Base-by-base conservation (phyloP, 2,329 filamentous ascomycete genomes). In the Colletotrichum tanaceti region DNA sequence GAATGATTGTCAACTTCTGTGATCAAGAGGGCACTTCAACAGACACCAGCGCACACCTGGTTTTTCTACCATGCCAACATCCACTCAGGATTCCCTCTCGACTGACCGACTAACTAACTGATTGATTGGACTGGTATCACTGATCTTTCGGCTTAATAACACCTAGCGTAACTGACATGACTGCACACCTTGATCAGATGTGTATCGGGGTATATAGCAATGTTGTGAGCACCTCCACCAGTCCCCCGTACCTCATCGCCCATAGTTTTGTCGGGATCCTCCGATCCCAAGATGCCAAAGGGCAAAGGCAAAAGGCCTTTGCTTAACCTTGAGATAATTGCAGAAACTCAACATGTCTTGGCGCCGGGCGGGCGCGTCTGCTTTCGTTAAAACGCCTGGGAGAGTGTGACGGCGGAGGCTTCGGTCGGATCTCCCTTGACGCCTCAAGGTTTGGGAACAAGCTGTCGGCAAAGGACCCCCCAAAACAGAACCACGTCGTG, bases 291-390 rank as follows among this genome's bases (percentile, higher is more conserved):
- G 18, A 11, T 60, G 57, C 16, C 9, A 43, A n/a, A 39, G 22
- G 39, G 39, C 35, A 61, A 35, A 35, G 32, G 32, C 24, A n/a
- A n/a, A n/a, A n/a, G n/a, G n/a, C 32, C 32, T 9, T 35, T n/a
- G 20, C 54, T 43, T 44, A 46, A 39, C 53, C 46, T 38, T 41
- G 60, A 50, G 46, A 58, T 39, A 46, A 20, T 46, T 5, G 6
- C 50, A 14, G 20, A 64, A 68, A 28, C 39, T 35, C 38, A 58
- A 47, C 24, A 22, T 41, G 41, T 58, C 32, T 63, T 39, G 44
- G 35, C 16, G 35, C 14, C 13, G 20, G 57, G 28, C 28, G 38
- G 44, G 9, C n/a, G 57, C 28, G 4, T 59, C 32, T 38, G 6
- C 24, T n/a, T 10, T 28, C 35, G 14, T n/a, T 24, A 9, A 16